Base-by-base conservation (phyloP, 148 eudicot genomes). In the Vaccinium myrtillus region DNA sequence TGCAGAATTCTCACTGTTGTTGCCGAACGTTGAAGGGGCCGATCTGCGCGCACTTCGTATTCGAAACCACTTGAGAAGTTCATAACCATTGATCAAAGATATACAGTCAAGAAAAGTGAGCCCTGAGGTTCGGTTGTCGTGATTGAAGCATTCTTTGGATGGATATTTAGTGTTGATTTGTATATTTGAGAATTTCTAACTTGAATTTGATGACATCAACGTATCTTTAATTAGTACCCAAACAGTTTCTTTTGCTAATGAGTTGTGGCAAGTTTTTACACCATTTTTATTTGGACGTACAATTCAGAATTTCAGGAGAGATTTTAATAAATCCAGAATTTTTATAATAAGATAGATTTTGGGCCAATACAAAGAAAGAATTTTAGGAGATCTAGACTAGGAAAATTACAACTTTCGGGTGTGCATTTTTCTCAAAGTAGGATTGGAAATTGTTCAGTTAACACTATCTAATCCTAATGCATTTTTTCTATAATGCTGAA, bases 151-250 rank as follows among this genome's bases (percentile, higher is more conserved):
- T 23, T 67, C 82, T 11, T 11, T 23, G 39, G 27, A 85, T 39
- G 48, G 21, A 78, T 12, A 69, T 54, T 23, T 54, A 23, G n/a
- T 69, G 43, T 50, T 27, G 50, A 27, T 46, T 69, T 65, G 67
- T 84, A 43, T 71, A 84, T 78, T 77, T 25, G n/a, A 10, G 6
- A 4, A 67, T 67, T 79, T 8, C 21, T 65, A 53, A 63, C 75
- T 30, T 36, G 39, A 78, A 65, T 84, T 65, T 77, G 59, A 61
- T n/a, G 50, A 11, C 48, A 70, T 83, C 55, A 59, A 77, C 77
- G 75, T 25, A 83, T 48, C 71, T 48, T 39, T 54, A n/a, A n/a
- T n/a, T n/a, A 75, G 85, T 58, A 75, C 5, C 18, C 73, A 23
- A 23, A 77, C 12, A 49, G 46, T 48, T 73, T 84, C 21, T 51